These are phyloP conservation scores for Leccinum uliginosum DNA, from an alignment of 768 basidiomycete species.

Conservation along the genomic window DNA sequence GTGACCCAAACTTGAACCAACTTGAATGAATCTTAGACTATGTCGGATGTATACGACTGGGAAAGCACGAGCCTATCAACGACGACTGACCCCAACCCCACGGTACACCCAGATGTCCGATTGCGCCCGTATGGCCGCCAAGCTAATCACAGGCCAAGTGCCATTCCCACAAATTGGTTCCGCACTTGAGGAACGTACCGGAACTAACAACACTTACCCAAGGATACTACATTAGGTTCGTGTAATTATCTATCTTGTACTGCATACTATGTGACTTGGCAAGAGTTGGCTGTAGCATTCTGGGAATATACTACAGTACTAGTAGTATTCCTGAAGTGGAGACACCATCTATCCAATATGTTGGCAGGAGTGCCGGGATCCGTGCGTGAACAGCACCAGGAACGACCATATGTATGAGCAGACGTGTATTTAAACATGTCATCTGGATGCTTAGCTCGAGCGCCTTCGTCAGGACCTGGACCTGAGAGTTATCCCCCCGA, in stretches of 20 bases:
- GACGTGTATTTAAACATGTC: neutral
- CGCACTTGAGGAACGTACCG: neutral
- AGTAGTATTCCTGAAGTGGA: neutral
- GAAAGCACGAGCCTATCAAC: neutral
- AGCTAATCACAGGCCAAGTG: neutral
- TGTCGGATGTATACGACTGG: neutral
- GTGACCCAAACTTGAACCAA: neutral
- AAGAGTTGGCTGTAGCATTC: neutral
- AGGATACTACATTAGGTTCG: neutral
- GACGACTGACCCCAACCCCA: neutral
- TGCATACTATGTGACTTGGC: neutral
- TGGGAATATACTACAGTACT: neutral
- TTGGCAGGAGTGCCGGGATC: neutral
- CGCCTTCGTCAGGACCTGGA: neutral
- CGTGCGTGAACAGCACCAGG: neutral
- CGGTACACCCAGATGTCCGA: neutral
- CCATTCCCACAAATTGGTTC: neutral
- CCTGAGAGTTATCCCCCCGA: neutral
- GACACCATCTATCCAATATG: neutral
- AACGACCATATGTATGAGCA: neutral
- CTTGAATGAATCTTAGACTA: neutral
- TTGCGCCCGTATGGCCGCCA: neutral
- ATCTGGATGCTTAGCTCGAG: neutral
- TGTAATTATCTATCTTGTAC: neutral
- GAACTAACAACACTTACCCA: neutral